Evolutionary conservation across 768 basidiomycete genomes (phyloP).

Genomic region (Trametes cingulata): DNA sequence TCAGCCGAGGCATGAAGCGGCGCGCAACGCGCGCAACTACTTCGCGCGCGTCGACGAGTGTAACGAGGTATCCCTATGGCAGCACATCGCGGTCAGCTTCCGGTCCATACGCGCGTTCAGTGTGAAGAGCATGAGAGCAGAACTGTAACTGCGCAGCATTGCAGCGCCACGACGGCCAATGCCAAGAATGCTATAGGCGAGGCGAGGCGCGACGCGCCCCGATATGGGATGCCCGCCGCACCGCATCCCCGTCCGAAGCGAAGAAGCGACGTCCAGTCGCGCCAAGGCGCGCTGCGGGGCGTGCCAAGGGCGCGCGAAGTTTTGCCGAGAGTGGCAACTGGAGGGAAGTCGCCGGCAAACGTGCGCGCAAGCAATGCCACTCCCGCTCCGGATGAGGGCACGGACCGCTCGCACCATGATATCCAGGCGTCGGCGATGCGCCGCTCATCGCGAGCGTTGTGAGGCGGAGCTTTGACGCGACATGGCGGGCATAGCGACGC

Average conservation of each 20-base stretch:
- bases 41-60: conserved; percentile 58
- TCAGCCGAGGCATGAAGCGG: conserved; percentile 82
- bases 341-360: background rate
- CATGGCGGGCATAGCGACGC: background rate
- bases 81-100: background rate
- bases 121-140: background rate
- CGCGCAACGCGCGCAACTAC: conserved; percentile 81
- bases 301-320: background rate
- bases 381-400: background rate
- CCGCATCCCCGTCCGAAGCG: background rate
- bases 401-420: background rate
- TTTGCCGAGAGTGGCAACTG: background rate
- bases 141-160: background rate
- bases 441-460: background rate
- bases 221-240: background rate
- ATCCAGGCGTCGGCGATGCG: background rate
- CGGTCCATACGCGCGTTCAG: background rate
- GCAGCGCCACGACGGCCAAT: background rate
- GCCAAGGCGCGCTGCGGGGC: conserved; percentile 1
- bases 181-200: background rate
- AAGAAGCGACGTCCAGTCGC: background rate
- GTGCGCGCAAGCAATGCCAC: background rate
- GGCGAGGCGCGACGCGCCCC: background rate
- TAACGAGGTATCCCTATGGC: conserved; percentile 72
- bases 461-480: background rate